Conservation (phyloP, 345 rosid species). For the Salix purpurea region DNA sequence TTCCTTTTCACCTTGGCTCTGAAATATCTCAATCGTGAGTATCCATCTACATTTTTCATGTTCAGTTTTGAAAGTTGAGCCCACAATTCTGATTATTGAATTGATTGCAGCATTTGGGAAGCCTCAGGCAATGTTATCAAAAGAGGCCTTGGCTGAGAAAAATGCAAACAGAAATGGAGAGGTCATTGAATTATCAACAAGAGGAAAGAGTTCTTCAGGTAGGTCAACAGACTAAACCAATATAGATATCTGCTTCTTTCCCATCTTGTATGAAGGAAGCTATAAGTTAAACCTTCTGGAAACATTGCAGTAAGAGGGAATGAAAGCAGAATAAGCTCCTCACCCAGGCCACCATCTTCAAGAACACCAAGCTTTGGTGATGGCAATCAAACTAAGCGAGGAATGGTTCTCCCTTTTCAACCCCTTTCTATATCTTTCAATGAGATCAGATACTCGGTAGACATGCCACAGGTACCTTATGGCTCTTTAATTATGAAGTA, state of each 20-base stretch:
- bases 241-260: neutral
- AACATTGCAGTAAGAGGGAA: slow-evolving; percentile 35
- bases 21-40: slow-evolving; percentile 68
- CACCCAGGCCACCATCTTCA: slow-evolving; percentile 30
- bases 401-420: slow-evolving; percentile 68
- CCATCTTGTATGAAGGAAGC: neutral
- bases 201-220: slow-evolving; percentile 32
- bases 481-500: neutral
- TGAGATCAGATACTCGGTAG: slow-evolving; percentile 54
- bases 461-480: slow-evolving; percentile 57
- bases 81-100: slow-evolving; percentile 13
- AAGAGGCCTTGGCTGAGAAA: slow-evolving; percentile 46
- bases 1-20: slow-evolving; percentile 64
- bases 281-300: slow-evolving; percentile 4
- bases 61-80: neutral
- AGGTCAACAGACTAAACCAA: neutral
- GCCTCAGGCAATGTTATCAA: slow-evolving; percentile 49
- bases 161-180: slow-evolving; percentile 26
- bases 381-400: slow-evolving; percentile 33
- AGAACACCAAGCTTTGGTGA: slow-evolving; percentile 34
- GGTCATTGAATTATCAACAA: slow-evolving; percentile 33
- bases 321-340: slow-evolving; percentile 17
- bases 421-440: slow-evolving; percentile 54
- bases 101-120: slow-evolving; percentile 52
- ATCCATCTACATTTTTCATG: neutral